Conservation (phyloP, 1,284 basidiomycete genomes). For the Cronartium quercuum region DNA sequence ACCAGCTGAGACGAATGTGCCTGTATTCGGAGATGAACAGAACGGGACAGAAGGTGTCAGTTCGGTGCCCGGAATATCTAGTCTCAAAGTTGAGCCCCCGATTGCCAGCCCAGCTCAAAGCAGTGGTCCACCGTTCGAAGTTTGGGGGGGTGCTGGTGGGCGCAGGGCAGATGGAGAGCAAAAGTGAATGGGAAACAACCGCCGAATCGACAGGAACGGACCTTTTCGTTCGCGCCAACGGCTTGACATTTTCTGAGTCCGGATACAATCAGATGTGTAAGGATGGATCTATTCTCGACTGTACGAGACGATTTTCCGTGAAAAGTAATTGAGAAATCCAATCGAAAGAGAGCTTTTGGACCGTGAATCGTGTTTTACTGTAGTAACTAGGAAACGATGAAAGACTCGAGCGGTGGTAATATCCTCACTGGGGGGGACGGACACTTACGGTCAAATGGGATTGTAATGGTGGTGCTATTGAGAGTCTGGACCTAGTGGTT, state of each 20-base stretch:
- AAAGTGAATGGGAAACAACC: background rate
- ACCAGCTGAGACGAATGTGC: constrained; percentile 6
- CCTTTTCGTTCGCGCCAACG: constrained; percentile 22
- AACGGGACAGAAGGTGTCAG: background rate
- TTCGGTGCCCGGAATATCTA: background rate
- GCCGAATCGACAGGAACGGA: background rate
- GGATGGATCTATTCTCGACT: too few relatives aligned
- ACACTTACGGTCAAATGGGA: too few relatives aligned
- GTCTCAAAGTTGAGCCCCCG: background rate
- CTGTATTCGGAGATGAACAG: background rate
- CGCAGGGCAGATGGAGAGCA: background rate
- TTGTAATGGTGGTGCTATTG: too few relatives aligned
- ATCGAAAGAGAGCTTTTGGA: too few relatives aligned
- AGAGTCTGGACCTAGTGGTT: too few relatives aligned
- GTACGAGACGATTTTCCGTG: too few relatives aligned
- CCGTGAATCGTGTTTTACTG: too few relatives aligned
- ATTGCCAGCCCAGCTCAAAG: background rate
- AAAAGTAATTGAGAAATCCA: too few relatives aligned
- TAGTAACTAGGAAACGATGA: too few relatives aligned
- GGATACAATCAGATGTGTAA: too few relatives aligned
- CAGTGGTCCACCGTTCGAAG: background rate
- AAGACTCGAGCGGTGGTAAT: too few relatives aligned
- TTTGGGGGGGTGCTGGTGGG: background rate
- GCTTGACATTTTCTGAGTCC: background rate
- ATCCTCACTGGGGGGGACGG: too few relatives aligned